Base-by-base conservation (phyloP, 2,329 filamentous ascomycete species). In the Ophioceras dolichostomum region DNA sequence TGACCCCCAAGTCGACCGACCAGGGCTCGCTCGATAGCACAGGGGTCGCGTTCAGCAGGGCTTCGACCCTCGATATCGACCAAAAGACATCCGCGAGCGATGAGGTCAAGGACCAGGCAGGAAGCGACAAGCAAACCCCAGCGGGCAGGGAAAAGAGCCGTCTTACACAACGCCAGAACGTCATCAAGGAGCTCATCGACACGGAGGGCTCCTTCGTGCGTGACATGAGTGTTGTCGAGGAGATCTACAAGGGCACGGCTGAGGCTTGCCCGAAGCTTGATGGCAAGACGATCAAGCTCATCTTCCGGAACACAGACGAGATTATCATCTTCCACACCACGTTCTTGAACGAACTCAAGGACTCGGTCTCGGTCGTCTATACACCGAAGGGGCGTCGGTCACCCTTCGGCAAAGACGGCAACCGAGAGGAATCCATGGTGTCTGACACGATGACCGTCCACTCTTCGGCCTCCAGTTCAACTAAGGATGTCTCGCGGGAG, bases 151-250 rank as follows among this genome's bases (percentile, higher is more conserved):
- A 81, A 45, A 72, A 72, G 42, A 79, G 81, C 42, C 76, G 83
- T n/a, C 65, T 96, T 8, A 74, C 75, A 35, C 83, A 89, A 53
- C 81, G 91, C 16, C 76, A 81, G 38, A 77, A 93, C 54, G 77
- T 93, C 34, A 81, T 96, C 49, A 88, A 89, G 52, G 91, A 98
- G 57, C 66, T 98, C 27, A 73, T 95, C 32, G 87, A 95, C 50
- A 98, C 91, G 0, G 91, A 98, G 55, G 79, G 86, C 34, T 79
- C 81, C 5, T 96, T 94, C 58, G 79, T 93, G 39, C 77, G 86
- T 45, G 91, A 98, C 55, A 89, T 98, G 85, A 94, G 88, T 55
- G 89, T 98, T 37, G 82, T 94, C 3, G 86, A 94, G 51, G 88
- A 96, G 52, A 96, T 98, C 38, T 98, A 96, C 67, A 94, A 93